These are phyloP conservation scores for Yamadazyma scolyti DNA, from an alignment of 805 yeast species.

Conservation along the genomic window DNA sequence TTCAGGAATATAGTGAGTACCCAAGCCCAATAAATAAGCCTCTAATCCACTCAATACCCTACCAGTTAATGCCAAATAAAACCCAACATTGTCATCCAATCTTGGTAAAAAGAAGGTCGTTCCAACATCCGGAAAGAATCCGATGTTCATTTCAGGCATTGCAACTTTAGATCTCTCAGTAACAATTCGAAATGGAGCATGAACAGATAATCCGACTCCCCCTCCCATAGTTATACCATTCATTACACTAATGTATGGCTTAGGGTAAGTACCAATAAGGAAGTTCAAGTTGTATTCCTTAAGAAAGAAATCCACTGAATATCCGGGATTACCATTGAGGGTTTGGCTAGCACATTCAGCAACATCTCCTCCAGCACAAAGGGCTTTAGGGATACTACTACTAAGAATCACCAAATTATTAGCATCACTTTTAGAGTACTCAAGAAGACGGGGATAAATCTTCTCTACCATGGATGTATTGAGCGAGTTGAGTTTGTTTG, in stretches of 20 bases:
- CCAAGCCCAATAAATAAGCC: conserved; percentile 77
- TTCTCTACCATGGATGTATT: conserved; percentile 69
- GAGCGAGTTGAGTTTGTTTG: conserved; percentile 80
- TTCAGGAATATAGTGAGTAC: conserved; percentile 83
- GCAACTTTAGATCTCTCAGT: conserved; percentile 88
- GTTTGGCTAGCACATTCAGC: conserved; percentile 69
- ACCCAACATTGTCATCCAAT: conserved; percentile 77
- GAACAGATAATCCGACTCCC: conserved; percentile 89
- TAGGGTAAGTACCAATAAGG: conserved; percentile 73
- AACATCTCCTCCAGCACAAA: conserved; percentile 97
- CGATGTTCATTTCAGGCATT: conserved; percentile 98
- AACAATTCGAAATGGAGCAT: conserved; percentile 90
- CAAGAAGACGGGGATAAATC: conserved; percentile 69
- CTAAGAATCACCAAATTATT: conserved; percentile 66
- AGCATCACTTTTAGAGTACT: conserved; percentile 66
- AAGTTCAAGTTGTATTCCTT: conserved; percentile 80
- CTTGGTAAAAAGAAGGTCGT: conserved; percentile 85
- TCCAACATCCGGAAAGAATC: conserved; percentile 95
- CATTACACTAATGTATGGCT: conserved; percentile 82
- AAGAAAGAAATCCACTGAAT: conserved; percentile 66
- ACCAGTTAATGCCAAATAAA: conserved; percentile 84
- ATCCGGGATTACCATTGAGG: conserved; percentile 38
- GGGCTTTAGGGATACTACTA: conserved; percentile 63
- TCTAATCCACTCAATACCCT: conserved; percentile 74
- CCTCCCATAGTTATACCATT: conserved; percentile 98